Percentiles rank a stretch among this genome's conserved stretches.
These are phyloP conservation scores for Sarocladium oryzae DNA, from an alignment of 2,329 filamentous ascomycete species.

Conservation along the genomic window DNA sequence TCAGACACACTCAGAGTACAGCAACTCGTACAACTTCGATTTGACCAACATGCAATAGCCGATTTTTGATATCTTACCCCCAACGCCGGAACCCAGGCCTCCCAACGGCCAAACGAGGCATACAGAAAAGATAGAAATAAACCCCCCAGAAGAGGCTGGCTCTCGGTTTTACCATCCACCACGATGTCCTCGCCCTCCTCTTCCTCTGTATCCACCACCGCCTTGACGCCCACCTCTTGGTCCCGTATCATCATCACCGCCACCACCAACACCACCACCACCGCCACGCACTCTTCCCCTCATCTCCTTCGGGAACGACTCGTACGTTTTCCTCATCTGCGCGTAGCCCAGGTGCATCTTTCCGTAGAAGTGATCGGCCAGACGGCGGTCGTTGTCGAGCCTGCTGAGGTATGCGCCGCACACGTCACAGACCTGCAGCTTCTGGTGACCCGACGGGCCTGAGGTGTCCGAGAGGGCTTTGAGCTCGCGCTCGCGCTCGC, in stretches of 20 bases:
- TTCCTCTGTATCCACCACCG: constrained; percentile 41
- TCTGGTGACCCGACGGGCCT: constrained; percentile 91
- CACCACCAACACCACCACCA: constrained; percentile 5
- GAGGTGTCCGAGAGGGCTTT: constrained; percentile 87
- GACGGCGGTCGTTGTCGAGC: constrained; percentile 85
- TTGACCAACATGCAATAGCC: neutral
- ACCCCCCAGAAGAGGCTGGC: neutral
- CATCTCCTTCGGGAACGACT: constrained; percentile 80
- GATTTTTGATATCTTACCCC: constrained; percentile 8
- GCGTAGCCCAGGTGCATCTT: constrained; percentile 99
- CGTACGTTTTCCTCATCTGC: constrained; percentile 92
- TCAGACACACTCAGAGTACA: too few relatives aligned
- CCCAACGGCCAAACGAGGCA: constrained; percentile 7
- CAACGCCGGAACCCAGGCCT: constrained; percentile 11
- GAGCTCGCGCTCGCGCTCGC: constrained; percentile 78
- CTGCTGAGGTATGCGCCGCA: constrained; percentile 91
- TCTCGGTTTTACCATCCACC: constrained; percentile 35
- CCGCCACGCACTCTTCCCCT: constrained; percentile 52
- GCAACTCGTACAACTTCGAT: neutral
- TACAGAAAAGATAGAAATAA: neutral
- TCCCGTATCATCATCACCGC: constrained; percentile 33
- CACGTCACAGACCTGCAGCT: constrained; percentile 96
- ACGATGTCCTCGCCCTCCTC: constrained; percentile 44
- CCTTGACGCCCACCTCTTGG: constrained; percentile 37
- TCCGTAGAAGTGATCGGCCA: constrained; percentile 97